Base-by-base conservation (phyloP, 2,329 filamentous ascomycete species). In the Aspergillus latus region DNA sequence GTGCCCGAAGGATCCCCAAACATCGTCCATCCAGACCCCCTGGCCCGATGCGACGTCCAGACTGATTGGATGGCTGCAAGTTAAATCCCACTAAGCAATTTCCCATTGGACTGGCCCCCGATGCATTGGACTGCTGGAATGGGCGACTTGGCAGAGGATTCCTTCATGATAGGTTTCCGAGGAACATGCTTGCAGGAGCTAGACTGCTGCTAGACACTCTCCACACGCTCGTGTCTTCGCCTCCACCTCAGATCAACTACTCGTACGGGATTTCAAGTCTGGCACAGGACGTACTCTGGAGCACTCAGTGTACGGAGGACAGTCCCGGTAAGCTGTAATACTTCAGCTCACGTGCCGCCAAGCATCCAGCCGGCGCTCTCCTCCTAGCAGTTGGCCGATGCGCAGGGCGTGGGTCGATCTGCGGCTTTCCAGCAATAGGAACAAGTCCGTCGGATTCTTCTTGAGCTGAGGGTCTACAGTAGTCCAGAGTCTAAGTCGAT, bases 91-190 rank as follows among this genome's bases (percentile, higher is more conserved):
- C 40, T 45, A 15, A 13, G 45, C 45, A 28, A 16, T 13, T 34
- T 54, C 15, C 37, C 34, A 54, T 54, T 54, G 51, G 51, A 43
- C 32, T 53, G 36, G 37, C 16, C 39, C 6, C n/a, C 21, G 39
- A 42, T 5, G 34, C 34, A 37, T 13, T 13, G 11, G 34, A 37
- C 11, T 11, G 21, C 21, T 37, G 16, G n/a, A 50, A 21, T 37
- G 34, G 49, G 52, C 55, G 47, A 46, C 50, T 45, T 58, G 57
- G 52, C 55, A 44, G 48, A 32, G 43, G 10, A 47, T 47, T 44
- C 50, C 36, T 11, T 44, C 36, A 37, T 60, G 60, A 61, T 61
- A 60, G 59, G 58, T 56, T 62, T 59, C 59, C 58, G 58, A 52
- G 32, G 45, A 30, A 43, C 42, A 56, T 55, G 46, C 45, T 42